These are phyloP conservation scores for Leccinum variicolor DNA, from an alignment of 768 basidiomycete genomes.

Conservation along the genomic window DNA sequence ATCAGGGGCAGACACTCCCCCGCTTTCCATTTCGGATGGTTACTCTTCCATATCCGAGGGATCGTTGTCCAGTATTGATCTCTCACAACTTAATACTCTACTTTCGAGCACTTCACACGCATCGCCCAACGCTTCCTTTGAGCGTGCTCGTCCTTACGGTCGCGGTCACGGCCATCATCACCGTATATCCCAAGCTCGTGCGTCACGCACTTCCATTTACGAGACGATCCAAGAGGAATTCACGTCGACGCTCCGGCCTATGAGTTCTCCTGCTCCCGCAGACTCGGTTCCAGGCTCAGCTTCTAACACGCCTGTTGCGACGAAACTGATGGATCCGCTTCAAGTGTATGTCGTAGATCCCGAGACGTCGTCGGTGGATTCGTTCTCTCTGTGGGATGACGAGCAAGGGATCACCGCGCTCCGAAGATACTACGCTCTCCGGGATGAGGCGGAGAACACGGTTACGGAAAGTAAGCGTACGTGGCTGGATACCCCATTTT, in stretches of 20 bases:
- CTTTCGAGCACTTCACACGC: slow-evolving; percentile 57
- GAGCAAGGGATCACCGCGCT: slow-evolving; percentile 63
- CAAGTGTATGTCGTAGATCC: slow-evolving; percentile 56
- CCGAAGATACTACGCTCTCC: slow-evolving; percentile 64
- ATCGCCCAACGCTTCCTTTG: slow-evolving; percentile 39
- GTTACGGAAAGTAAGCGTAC: slow-evolving; percentile 61
- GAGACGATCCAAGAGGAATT: slow-evolving; percentile 80
- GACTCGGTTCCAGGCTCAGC: slow-evolving; percentile 15
- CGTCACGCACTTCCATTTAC: slow-evolving; percentile 66
- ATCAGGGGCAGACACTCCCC: slow-evolving; percentile 69
- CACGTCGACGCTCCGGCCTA: slow-evolving; percentile 30
- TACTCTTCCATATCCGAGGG: slow-evolving; percentile 64
- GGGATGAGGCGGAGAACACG: slow-evolving; percentile 63
- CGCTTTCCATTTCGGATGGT: slow-evolving; percentile 64
- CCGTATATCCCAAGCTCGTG: slow-evolving; percentile 62
- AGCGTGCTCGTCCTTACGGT: slow-evolving; percentile 39
- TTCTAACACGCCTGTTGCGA: slow-evolving; percentile 29
- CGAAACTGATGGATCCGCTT: slow-evolving; percentile 25
- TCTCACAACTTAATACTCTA: slow-evolving; percentile 54
- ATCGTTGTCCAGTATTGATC: slow-evolving; percentile 76
- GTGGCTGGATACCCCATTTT: slow-evolving; percentile 75
- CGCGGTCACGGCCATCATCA: slow-evolving; percentile 70
- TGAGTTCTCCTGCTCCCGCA: slow-evolving; percentile 22
- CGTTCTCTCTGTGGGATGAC: slow-evolving; percentile 57
- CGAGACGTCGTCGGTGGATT: slow-evolving; percentile 47